Evolutionary conservation across 208 protist species (phyloP).

Genomic region (Trypanosoma mega): DNA sequence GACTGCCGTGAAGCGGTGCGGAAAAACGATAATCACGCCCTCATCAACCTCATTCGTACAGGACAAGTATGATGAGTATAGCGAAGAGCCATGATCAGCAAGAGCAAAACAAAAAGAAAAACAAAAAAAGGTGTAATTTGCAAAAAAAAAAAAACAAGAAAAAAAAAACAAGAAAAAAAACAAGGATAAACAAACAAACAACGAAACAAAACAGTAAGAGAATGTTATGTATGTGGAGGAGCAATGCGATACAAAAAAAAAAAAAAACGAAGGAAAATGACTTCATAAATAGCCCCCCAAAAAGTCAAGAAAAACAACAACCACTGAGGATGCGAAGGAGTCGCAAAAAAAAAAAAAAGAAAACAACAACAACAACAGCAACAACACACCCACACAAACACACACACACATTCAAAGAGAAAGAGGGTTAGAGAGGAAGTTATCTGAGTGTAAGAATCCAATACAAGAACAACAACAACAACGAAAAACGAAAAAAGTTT

Average conservation of each 20-base stretch:
- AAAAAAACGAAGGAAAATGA: no score
- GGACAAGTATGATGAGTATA: conserved; percentile 24
- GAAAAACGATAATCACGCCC: conserved; percentile 56
- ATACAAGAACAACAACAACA: conserved; percentile 4
- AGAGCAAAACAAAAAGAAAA: background rate
- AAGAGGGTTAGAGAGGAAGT: no score
- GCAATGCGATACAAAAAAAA: no score
- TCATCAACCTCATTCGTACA: conserved; percentile 85
- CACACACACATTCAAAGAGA: no score
- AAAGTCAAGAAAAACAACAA: no score
- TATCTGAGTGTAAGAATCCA: no score
- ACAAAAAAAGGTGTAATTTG: background rate
- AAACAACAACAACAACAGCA: conserved; percentile 1
- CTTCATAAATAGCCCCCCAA: no score
- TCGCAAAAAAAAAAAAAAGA: background rate
- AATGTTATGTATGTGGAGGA: no score
- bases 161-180: background rate
- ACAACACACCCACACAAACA: background rate
- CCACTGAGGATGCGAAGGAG: no score
- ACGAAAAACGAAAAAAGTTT: background rate
- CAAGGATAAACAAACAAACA: background rate
- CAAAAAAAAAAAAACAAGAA: background rate
- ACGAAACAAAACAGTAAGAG: no score
- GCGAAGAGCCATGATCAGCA: background rate
- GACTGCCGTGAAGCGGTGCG: conserved; percentile 88